Evolutionary conservation across 208 protist species (phyloP).

Genomic region (Leishmania amazonensis): DNA sequence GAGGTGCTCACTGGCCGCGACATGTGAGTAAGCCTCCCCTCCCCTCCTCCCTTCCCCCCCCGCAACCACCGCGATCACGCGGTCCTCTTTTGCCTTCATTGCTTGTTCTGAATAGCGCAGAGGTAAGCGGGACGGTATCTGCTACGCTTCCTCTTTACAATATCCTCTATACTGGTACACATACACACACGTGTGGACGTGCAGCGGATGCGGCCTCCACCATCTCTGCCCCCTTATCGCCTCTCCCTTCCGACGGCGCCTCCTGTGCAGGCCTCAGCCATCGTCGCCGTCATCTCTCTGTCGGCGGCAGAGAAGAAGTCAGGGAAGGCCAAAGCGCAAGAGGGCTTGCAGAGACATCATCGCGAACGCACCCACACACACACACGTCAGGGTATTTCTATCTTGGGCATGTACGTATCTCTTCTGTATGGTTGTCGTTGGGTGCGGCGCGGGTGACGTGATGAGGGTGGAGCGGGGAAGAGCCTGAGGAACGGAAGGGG

Average conservation of each 20-base stretch:
- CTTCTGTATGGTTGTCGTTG: not conserved
- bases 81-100: too few relatives aligned
- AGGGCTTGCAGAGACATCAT: not conserved
- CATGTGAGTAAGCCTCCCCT: not conserved
- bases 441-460: not conserved
- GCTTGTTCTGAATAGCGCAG: not conserved
- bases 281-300: not conserved
- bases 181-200: not conserved
- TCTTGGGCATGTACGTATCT: not conserved
- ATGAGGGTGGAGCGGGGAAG: not conserved
- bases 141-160: not conserved
- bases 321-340: not conserved
- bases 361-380: not conserved
- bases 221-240: not conserved
- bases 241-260: not conserved
- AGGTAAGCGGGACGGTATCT: not conserved
- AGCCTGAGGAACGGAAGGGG: not conserved
- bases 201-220: not conserved
- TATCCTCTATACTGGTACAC: conserved; percentile 6
- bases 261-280: not conserved
- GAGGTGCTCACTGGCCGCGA: conserved; percentile 4
- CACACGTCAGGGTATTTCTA: not conserved
- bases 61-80: not conserved
- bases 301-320: not conserved
- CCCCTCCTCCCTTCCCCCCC: not conserved